Base-by-base conservation (phyloP, 2,329 filamentous ascomycete species). In the Fusarium tuaranense region DNA sequence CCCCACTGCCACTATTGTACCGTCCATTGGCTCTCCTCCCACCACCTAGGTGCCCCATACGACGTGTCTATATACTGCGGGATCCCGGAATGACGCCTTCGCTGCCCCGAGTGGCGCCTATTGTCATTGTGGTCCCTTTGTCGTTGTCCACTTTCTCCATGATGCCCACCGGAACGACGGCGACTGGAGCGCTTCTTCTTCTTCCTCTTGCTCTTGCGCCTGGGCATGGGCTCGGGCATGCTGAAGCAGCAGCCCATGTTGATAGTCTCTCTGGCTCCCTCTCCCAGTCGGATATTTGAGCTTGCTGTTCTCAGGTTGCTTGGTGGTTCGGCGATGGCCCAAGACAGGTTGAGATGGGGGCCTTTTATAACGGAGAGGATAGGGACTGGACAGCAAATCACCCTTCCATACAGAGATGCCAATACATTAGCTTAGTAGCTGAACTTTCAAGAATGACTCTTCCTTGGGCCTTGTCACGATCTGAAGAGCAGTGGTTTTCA, bases 211-310 rank as follows among this genome's bases (percentile, higher is more conserved):
- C n/a, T 12, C 44, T 51, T 34, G 20, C 36, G 34, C 7, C 12
- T 22, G 18, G 51, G 25, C 18, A 12, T 36, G 4, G 51, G 48
- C 16, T 57, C 53, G 5, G 68, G 44, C 59, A 57, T 60, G 51
- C 72, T 73, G 10, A 39, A 55, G 20, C 34, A 73, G 20, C 66
- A 63, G 13, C 72, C 72, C 72, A 74, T 73, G 5, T 25, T 57
- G 44, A 2, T 30, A 5, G 22, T 53, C 7, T 36, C 18, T 13
- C 22, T 27, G 2, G n/a, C 30, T 13, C 22, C 46, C 46, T 51
- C 46, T 27, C 46, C 22, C 8, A 27, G 10, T 46, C 6, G 14
- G 12, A 27, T 30, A 22, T 12, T 46, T 12, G 41, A 41, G n/a
- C 48, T 8, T n/a, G 25, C 18, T 20, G 30, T n/a, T 20, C 10